Evolutionary conservation across 176 grass and related monocot genomes (phyloP), one percentile per base, ranked within the genome.

Genomic region (Puccinellia tenuiflora): DNA sequence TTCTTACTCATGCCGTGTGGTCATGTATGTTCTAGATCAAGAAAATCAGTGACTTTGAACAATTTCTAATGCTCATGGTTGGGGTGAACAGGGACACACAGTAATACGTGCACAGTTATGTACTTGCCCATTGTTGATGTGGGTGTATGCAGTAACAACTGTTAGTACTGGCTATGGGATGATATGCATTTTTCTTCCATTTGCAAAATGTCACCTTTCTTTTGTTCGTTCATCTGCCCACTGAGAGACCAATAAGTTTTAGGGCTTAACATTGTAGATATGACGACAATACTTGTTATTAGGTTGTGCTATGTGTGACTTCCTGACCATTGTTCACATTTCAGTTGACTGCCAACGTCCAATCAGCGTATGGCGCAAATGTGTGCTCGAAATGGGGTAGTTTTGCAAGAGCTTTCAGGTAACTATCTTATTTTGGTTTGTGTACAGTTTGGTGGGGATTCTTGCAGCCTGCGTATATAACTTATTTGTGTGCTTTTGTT

Each of bases 371-470:
- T 55, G 38, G 50, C 1, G 48, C 48, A 16, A 73, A 64, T 81
- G 34, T 62, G 34, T 55, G 18, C 76, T 72, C 53, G 68, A 81
- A 75, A 52, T 89, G 68, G 70, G 69, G 51, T 69, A 53, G 11
- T 85, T 51, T 85, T 64, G 70, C 77, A 45, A 89, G 87, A 70
- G 4, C 82, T 39, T 85, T 85, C 54, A 81, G 77, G 83, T 85
- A 85, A 35, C 3, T 2, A 24, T 51, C 16, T 37, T 48, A 50
- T 5, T 25, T 54, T 75, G 1, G 37, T 74, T 16, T 71, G 12
- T 0, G 33, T 18, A 68, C 7, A 57, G 13, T 9, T 34, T 20
- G 2, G 25, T 31, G 39, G 8, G 17, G 5, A 60, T 87, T n/a
- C 2, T 70, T 77, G 7, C 3, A 5, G 18, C 3, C 1, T 25